Conservation (phyloP, 345 rosid genomes). For the Aquilaria malaccensis region DNA sequence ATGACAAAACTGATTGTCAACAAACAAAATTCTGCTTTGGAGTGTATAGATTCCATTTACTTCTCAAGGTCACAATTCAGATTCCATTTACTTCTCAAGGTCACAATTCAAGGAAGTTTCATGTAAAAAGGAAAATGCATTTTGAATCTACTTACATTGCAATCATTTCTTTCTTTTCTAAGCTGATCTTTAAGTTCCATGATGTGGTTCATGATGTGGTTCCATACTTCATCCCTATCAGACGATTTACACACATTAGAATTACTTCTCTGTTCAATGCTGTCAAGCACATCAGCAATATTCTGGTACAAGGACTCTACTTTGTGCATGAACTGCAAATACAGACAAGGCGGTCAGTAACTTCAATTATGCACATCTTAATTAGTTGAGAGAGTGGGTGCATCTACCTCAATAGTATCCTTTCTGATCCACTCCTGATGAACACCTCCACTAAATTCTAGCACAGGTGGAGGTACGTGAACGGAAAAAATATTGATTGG, state of each 20-base stretch:
- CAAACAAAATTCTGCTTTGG: not conserved
- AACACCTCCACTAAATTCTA: slow-evolving; percentile 51
- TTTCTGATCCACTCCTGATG: slow-evolving; percentile 75
- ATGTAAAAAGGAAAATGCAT: not conserved
- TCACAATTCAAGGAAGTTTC: not conserved
- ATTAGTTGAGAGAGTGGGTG: slow-evolving; percentile 2
- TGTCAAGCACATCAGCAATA: slow-evolving; percentile 48
- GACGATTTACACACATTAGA: slow-evolving; percentile 30
- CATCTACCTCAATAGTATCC: slow-evolving; percentile 69
- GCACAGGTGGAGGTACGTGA: slow-evolving; percentile 63
- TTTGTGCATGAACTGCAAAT: slow-evolving; percentile 54
- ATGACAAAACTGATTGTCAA: slow-evolving; percentile 10
- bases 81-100: too few relatives aligned
- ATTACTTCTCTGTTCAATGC: slow-evolving; percentile 51
- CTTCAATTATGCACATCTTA: not conserved
- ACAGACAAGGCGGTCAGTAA: not conserved
- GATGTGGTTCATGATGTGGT: slow-evolving; percentile 28
- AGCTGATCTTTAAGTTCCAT: slow-evolving; percentile 60
- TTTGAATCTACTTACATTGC: slow-evolving; percentile 42
- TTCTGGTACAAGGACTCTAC: slow-evolving; percentile 56
- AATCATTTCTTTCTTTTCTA: slow-evolving; percentile 53
- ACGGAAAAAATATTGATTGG: slow-evolving; percentile 85
- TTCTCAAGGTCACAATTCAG: too few relatives aligned
- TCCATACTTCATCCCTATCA: too few relatives aligned
- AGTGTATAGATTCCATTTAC: not conserved